phyloP scores from a whole-genome alignment of 164 flowering plant genomes.

The Nymphaea colorata region DNA sequence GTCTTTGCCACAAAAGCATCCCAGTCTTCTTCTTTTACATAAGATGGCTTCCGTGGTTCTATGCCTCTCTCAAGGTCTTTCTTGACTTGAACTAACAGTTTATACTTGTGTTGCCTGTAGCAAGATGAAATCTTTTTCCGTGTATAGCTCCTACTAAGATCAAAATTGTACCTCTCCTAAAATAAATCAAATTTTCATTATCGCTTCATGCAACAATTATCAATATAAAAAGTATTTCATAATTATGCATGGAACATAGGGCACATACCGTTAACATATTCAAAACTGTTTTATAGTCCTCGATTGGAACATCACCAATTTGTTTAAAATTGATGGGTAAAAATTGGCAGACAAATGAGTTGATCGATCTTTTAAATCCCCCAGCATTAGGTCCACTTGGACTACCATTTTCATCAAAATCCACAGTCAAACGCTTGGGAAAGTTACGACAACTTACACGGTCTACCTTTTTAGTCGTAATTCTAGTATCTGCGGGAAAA shows the following conservation, averaged over 20 bases:
- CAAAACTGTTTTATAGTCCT: conserved; percentile 16
- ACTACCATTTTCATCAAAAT: conserved; percentile 20
- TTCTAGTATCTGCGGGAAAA: too few species aligned
- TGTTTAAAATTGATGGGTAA: conserved; percentile 21
- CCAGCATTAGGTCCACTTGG: conserved; percentile 21
- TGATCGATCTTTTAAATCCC: conserved; percentile 22
- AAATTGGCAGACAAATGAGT: conserved; percentile 19
- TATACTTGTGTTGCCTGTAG: conserved; percentile 22
- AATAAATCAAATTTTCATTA: neutral
- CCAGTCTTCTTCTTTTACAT: conserved; percentile 23
- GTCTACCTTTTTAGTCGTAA: conserved; percentile 1
- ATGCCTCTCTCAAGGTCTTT: conserved; percentile 19
- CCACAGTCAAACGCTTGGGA: conserved; percentile 15
- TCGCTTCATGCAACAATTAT: neutral
- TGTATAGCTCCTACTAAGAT: conserved; percentile 16
- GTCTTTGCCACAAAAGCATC: conserved; percentile 22
- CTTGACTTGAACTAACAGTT: conserved; percentile 19
- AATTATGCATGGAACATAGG: conserved; percentile 3
- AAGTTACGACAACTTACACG: conserved; percentile 10
- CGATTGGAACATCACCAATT: conserved; percentile 20
- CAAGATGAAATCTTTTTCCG: conserved; percentile 21
- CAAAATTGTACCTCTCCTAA: conserved; percentile 20
- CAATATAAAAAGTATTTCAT: neutral
- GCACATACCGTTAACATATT: conserved; percentile 19
- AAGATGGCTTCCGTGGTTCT: conserved; percentile 20